These are phyloP conservation scores for Phellopilus nigrolimitatus DNA, from an alignment of 1,284 basidiomycete species.

Conservation along the genomic window DNA sequence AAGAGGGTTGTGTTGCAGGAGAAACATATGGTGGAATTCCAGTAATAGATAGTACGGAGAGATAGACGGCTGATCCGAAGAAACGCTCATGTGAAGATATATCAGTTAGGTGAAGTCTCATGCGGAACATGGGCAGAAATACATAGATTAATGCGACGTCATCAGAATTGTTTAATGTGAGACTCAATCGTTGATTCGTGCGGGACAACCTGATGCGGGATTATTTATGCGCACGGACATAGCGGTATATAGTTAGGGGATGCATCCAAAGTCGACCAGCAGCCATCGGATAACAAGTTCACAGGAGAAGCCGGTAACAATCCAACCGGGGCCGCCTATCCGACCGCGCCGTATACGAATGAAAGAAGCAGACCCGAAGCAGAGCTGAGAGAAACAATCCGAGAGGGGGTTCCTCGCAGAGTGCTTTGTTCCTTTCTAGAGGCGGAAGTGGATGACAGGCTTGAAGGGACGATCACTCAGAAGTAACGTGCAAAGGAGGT, in stretches of 20 bases:
- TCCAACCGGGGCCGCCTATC: neutral
- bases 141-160: no score
- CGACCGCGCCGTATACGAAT: neutral
- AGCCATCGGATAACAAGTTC: neutral
- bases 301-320: neutral
- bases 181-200: no score
- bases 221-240: no score
- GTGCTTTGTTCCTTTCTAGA: neutral
- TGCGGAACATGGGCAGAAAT: no score
- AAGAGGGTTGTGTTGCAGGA: neutral
- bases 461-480: conserved; percentile 1
- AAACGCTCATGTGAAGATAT: neutral
- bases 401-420: conserved; percentile 9
- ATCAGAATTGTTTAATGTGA: no score
- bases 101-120: neutral
- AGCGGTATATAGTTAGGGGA: no score
- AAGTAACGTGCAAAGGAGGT: neutral
- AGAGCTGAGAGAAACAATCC: conserved; percentile 9
- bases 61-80: neutral
- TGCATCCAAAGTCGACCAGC: no score
- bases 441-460: neutral
- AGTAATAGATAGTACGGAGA: neutral
- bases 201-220: no score
- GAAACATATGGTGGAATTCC: neutral
- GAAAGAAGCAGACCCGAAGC: neutral